Base-by-base conservation (phyloP, 495 filamentous ascomycete genomes). In the Penicillium psychrofluorescens region DNA sequence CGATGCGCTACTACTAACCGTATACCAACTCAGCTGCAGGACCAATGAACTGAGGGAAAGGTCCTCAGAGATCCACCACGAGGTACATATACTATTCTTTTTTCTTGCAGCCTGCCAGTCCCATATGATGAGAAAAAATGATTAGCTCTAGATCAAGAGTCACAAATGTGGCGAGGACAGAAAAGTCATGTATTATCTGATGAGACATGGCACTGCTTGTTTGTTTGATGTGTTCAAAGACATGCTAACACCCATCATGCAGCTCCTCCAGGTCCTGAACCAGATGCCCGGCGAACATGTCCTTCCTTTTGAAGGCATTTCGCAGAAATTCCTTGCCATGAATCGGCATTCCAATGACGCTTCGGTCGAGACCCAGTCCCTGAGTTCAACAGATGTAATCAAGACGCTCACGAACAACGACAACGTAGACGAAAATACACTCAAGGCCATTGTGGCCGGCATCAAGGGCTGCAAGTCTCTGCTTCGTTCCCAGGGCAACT, bases 81-180 rank as follows among this genome's bases (percentile, higher is more conserved):
- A 77, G 72, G 74, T 77, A 72, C 51, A 53, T 56, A 51, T 46
- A 16, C 35, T n/a, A 38, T 44, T 35, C 40, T 29, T 31, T n/a
- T 35, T 4, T 36, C 36, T 40, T 51, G 40, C 6, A 14, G 33
- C 38, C 45, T 42, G 36, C 34, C 40, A 54, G 56, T 70, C 65
- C 69, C 60, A 59, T 50, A 66, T 74, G 74, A 77, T 44, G 74
- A 74, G 57, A 71, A 62, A 71, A 62, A 49, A 55, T 62, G 49
- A 70, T 75, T 72, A 77, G 74, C 74, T 77, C 74, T 77, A 77
- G 74, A 77, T 77, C 73, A 73, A 64, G 62, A 76, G 71, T 62
- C 65, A 63, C 68, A 47, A 43, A 38, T 58, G 67, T 64, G 66
- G 60, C 63, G 54, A 45, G 75, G 74, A 77, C 70, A 51, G 71